These are phyloP conservation scores for Iris pallida DNA, from an alignment of 116 monocot species.

Conservation along the genomic window DNA sequence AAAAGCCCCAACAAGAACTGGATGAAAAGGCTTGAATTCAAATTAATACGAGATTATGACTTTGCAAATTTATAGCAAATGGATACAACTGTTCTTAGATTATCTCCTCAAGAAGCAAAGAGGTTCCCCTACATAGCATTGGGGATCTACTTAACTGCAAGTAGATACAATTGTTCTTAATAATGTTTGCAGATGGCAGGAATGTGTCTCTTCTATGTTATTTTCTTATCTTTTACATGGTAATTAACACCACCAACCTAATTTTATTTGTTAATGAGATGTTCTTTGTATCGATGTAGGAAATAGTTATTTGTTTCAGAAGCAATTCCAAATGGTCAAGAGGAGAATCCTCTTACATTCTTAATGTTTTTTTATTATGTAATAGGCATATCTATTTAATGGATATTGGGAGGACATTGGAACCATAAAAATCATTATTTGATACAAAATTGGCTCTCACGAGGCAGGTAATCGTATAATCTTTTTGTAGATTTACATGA, in stretches of 20 bases:
- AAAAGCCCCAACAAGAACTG: too few species aligned
- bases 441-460: slow-evolving; percentile 80
- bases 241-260: neutral
- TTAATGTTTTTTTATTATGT: neutral
- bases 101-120: slow-evolving; percentile 37
- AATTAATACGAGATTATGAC: too few species aligned
- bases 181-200: too few species aligned
- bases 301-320: too few species aligned
- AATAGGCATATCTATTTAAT: slow-evolving; percentile 66
- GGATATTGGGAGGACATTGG: slow-evolving; percentile 86
- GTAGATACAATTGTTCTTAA: too few species aligned
- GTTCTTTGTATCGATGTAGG: too few species aligned
- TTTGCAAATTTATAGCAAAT: slow-evolving; percentile 64
- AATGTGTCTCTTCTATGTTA: slow-evolving; percentile 22
- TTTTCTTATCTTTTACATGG: neutral
- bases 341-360: too few species aligned
- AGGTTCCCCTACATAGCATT: slow-evolving; percentile 65
- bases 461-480: slow-evolving; percentile 30
- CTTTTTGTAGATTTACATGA: neutral
- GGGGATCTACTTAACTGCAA: slow-evolving; percentile 79
- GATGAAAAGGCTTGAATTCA: too few species aligned
- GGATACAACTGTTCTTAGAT: slow-evolving; percentile 43
- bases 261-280: neutral
- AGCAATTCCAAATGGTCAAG: too few species aligned
- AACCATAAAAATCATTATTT: slow-evolving; percentile 68